Evolutionary conservation across 306 rosid genomes (phyloP), one percentile per base, ranked within the genome.

Genomic region (Vicia sativa): DNA sequence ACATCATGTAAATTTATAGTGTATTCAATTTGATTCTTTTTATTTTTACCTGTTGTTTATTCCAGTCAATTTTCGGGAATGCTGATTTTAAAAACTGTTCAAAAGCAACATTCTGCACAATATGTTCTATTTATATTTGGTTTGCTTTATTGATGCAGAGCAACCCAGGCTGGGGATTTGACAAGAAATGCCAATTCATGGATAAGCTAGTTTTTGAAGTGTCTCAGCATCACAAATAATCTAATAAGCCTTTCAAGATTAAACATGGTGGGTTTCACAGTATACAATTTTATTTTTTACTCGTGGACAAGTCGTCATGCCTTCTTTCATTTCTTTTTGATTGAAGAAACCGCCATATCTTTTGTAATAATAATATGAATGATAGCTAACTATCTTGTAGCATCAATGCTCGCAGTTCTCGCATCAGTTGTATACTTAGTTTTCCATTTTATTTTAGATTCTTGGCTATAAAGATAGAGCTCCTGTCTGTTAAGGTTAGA

Each of bases 161-260:
- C 83, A 93, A 93, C 79, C 90, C 97, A 26, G 90, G 97, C 12
- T 90, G 98, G 97, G 96, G 91, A 78, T 90, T 84, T 74, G 85
- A 87, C 85, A 83, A 70, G 87, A 92, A 90, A 80, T 90, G 90
- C 71, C 91, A 86, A 75, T 86, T 87, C 86, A 90, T 92, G 96
- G 93, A 92, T 64, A 87, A 86, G 76, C 83, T 92, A 14, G 92
- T 85, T 54, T 13, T 68, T 67, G 82, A 82, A 75, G 86, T 86
- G 70, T 86, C 93, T 57, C 84, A 84, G 80, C 93, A 77, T 46
- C 81, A 84, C 86, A 80, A 80, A 65, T 92, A 77, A 83, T 34
- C 44, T 31, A 11, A 8, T 58, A 6, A 64, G 67, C 71, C 15
- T 18, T 64, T 64, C 54, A 78, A 37, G 62, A 46, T 41, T 49